These are phyloP conservation scores for Coniochaeta sp. DNA, from an alignment of 2,329 filamentous ascomycete genomes.

Conservation along the genomic window DNA sequence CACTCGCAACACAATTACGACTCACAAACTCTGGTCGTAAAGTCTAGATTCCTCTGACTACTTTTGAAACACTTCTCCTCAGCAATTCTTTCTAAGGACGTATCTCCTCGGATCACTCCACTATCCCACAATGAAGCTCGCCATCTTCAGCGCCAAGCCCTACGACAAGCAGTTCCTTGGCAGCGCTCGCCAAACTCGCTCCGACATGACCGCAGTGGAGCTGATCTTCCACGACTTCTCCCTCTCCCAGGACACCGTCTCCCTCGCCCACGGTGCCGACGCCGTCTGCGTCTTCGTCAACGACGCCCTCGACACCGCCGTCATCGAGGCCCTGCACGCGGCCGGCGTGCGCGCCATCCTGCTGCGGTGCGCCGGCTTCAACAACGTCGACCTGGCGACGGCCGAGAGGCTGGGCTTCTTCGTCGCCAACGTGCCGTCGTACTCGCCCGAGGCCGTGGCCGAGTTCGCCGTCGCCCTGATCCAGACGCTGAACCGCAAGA, in stretches of 20 bases:
- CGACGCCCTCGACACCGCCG: slow-evolving; percentile 43
- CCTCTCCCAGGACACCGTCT: slow-evolving; percentile 46
- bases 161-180: slow-evolving; percentile 53
- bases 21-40: background rate
- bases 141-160: slow-evolving; percentile 57
- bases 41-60: background rate
- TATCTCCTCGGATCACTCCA: too few relatives aligned
- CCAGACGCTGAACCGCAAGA: slow-evolving; percentile 61
- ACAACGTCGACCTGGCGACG: slow-evolving; percentile 54
- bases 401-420: slow-evolving; percentile 49
- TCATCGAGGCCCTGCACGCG: slow-evolving; percentile 41
- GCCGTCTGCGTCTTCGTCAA: slow-evolving; percentile 66
- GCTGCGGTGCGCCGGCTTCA: slow-evolving; percentile 61
- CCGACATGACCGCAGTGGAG: slow-evolving; percentile 26
- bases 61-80: too few relatives aligned
- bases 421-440: slow-evolving; percentile 60
- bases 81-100: too few relatives aligned
- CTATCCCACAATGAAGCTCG: slow-evolving; percentile 42
- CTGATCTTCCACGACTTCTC: slow-evolving; percentile 52
- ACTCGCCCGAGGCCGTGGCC: slow-evolving; percentile 62
- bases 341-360: slow-evolving; percentile 51
- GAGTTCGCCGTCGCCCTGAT: slow-evolving; percentile 63
- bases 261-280: slow-evolving; percentile 41
- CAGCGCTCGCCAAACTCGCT: slow-evolving; percentile 27
- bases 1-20: background rate